phyloP scores from a whole-genome alignment of 1,284 basidiomycete species.

The Pseudozyma hubeiensis region DNA sequence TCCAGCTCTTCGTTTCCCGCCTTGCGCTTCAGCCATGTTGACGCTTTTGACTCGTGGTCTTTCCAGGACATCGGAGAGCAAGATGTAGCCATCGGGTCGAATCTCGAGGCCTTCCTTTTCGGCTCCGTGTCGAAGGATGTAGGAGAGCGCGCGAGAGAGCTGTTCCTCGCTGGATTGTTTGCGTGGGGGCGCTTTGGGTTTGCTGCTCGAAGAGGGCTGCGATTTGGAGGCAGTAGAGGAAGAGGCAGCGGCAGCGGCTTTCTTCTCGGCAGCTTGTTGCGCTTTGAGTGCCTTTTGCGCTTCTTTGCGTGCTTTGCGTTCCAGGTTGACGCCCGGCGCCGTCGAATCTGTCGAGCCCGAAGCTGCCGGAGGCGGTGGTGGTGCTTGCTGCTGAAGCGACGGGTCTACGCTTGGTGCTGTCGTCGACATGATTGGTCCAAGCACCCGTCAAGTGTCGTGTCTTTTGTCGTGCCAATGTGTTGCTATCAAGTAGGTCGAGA shows the following conservation, averaged over 20 bases:
- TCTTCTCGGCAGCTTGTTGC: constrained; percentile 36
- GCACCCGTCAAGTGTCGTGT: too few species aligned
- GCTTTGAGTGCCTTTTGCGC: constrained; percentile 41
- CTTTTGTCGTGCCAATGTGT: too few species aligned
- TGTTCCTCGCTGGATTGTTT: constrained; percentile 38
- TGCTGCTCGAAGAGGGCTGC: background rate
- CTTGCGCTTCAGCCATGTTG: constrained; percentile 42
- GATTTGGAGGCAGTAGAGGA: constrained; percentile 5
- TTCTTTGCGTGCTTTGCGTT: constrained; percentile 52
- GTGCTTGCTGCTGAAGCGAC: background rate
- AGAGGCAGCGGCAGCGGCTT: constrained; percentile 7
- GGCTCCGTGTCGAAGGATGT: constrained; percentile 85
- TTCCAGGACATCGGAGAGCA: constrained; percentile 73
- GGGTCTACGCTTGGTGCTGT: background rate
- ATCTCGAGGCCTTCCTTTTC: constrained; percentile 79
- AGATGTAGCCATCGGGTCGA: constrained; percentile 82
- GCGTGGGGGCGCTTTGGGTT: background rate
- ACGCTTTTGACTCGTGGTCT: constrained; percentile 57
- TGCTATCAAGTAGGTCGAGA: too few species aligned
- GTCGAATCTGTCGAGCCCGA: background rate
- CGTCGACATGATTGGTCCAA: too few species aligned
- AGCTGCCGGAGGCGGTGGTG: background rate
- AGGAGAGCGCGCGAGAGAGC: constrained; percentile 83
- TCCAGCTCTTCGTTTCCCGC: constrained; percentile 21
- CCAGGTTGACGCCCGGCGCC: constrained; percentile 14